Evolutionary conservation across 257 asterid species (phyloP).

Genomic region (Petrea volubilis): DNA sequence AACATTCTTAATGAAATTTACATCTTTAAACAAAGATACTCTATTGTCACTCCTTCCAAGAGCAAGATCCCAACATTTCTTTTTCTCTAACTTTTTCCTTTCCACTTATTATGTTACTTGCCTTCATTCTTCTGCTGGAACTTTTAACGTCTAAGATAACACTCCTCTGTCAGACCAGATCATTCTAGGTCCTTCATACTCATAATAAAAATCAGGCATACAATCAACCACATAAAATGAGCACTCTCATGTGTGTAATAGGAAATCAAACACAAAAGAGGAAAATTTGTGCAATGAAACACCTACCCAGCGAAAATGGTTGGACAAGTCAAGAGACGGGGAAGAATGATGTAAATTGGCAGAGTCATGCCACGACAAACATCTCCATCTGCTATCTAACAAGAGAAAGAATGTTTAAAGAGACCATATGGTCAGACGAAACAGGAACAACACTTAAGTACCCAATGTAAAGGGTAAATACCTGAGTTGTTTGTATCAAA

Average conservation of each 20-base stretch:
- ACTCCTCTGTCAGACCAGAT: neutral
- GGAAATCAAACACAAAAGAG: slow-evolving; percentile 3
- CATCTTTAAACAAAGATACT: neutral
- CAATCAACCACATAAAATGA: neutral
- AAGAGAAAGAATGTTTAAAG: slow-evolving; percentile 22
- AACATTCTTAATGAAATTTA: neutral
- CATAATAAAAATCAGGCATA: neutral
- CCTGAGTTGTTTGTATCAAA: slow-evolving; percentile 86
- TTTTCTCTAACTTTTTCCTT: neutral
- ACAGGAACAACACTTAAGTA: slow-evolving; percentile 10
- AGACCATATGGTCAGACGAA: neutral
- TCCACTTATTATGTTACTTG: neutral
- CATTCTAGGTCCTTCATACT: neutral
- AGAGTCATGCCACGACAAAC: slow-evolving; percentile 62
- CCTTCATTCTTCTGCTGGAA: neutral
- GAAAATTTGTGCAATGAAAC: slow-evolving; percentile 19
- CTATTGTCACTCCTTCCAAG: neutral
- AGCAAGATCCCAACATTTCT: neutral
- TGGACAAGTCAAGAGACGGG: slow-evolving; percentile 88
- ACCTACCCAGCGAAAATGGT: slow-evolving; percentile 82
- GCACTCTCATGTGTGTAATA: neutral
- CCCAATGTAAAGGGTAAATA: slow-evolving; percentile 32
- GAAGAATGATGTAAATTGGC: slow-evolving; percentile 72
- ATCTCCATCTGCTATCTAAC: slow-evolving; percentile 86
- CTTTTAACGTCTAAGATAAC: neutral